Evolutionary conservation across 1,284 basidiomycete species (phyloP), one percentile per base, ranked within the genome.

Genomic region (Sporisorium exsertum): DNA sequence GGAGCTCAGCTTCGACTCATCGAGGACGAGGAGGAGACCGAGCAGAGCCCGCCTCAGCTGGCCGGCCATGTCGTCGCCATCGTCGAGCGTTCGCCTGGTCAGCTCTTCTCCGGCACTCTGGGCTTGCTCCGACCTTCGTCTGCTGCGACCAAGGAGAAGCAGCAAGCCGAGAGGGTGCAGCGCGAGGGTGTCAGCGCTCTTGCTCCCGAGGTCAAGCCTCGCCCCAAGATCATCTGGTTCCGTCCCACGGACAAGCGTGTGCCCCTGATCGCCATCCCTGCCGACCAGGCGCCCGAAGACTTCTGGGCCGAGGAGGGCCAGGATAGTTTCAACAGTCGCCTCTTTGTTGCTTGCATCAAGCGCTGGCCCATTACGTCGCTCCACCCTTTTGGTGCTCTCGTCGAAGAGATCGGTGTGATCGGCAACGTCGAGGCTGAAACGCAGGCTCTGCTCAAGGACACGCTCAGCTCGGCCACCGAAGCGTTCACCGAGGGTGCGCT

Each of bases 201-300:
- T n/a, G 93, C 91, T 35, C 91, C 92, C 45, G 89, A 91, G 73
- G 90, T 66, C 27, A 70, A 80, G 66, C 65, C 86, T 42, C 92
- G 95, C 47, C 97, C 96, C 77, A 99, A 97, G 89, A 99, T 99
- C 80, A 95, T 99, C 58, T 99, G 97, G 97, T 98, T 99, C 90
- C 96, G 98, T 87, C 97, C 97, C 2, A 97, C 96, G 40, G 95
- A 98, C 89, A 99, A 99, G 88, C 93, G 97, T 73, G 97, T 99
- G 6, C 97, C 97, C 56, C 89, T 99, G 49, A 98, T 99, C 83
- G 97, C 97, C 59, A 99, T 99, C 78, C 97, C 96, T n/a, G 76
- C 84, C 15, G 97, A 99, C 84, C 97, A 99, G 87, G 96, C 97
- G 0, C 97, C 97, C 5, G 89, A 89, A 16, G 96, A 98, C 87